Percentiles rank a stretch among this genome's conserved stretches.
phyloP scores from a whole-genome alignment of 1,284 basidiomycete species.

The Singerocomus inundabilis region DNA sequence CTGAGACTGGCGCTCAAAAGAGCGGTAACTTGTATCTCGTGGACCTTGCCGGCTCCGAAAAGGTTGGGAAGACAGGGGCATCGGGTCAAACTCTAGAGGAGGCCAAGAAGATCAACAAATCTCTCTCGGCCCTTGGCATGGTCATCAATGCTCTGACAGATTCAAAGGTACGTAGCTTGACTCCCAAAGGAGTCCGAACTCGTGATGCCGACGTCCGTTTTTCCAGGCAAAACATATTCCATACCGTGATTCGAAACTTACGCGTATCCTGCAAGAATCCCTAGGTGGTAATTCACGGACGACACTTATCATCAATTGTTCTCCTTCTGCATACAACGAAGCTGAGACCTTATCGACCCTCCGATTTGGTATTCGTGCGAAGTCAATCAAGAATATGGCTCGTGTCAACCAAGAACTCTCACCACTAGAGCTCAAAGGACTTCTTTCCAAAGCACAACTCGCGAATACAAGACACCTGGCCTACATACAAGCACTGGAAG shows the following conservation, averaged over 20 bases:
- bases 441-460: conserved; percentile 88
- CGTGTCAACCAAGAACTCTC: conserved; percentile 98
- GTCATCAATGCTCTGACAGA: conserved; percentile 99
- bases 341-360: conserved; percentile 96
- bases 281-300: conserved; percentile 98
- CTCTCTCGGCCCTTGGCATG: conserved; percentile 96
- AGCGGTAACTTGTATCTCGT: conserved; percentile 97
- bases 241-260: conserved; percentile 99
- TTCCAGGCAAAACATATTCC: conserved; percentile 92
- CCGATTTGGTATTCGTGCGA: conserved; percentile 98
- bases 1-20: conserved; percentile 94
- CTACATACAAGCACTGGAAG: conserved; percentile 88
- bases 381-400: conserved; percentile 99
- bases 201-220: conserved; percentile 5
- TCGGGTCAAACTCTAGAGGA: conserved; percentile 99
- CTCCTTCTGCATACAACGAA: conserved; percentile 96
- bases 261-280: conserved; percentile 99
- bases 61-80: conserved; percentile 99
- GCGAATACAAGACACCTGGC: conserved; percentile 84
- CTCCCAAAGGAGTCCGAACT: background rate
- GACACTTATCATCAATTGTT: conserved; percentile 99
- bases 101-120: conserved; percentile 99
- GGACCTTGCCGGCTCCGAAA: conserved; percentile 98
- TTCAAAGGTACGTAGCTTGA: conserved; percentile 65
- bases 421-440: conserved; percentile 90